Base-by-base conservation (phyloP, 306 rosid species). In the Malus asiatica region DNA sequence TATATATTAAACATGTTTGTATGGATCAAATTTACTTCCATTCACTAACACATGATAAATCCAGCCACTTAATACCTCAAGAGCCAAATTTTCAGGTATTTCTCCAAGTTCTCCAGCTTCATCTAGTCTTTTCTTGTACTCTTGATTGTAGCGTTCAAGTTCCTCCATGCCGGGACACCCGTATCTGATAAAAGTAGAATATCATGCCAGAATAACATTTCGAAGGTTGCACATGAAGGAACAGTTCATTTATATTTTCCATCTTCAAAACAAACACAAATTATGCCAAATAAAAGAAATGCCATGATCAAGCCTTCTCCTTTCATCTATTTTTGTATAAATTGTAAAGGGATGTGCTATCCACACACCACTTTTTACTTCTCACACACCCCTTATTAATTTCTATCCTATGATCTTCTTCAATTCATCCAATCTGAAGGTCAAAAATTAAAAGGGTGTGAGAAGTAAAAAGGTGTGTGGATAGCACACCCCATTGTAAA, bases 141-240 rank as follows among this genome's bases (percentile, higher is more conserved):
- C 88, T 73, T 82, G 77, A 80, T 84, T 90, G 77, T 85, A 95
- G 80, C 75, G 69, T 70, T 93, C 96, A 83, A 95, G 97, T 77
- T 90, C 97, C 48, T 90, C 90, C 86, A 89, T 58, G 86, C 84
- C 85, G 22, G 97, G 97, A 84, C 96, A 95, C n/a, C 97, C 99
- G 73, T 88, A 92, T 72, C 99, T 95, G 80, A 74, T 68, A 53
- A 78, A 69, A 66, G 30, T 61, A 76, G 4, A 71, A 35, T 40
- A 52, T 57, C 70, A 66, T 76, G 67, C 76, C 76, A 65, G n/a
- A 16, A 53, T 11, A 25, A 45, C 44, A 33, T 18, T 22, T 18
- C 45, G 60, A 18, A 30, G 42, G 57, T 66, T 4, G 32, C 58
- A 74, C 3, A 22, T 8, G 52, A 27, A 59, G 61, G 13, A 57